A percentile compares a stretch with the other conserved stretches of the same genome.
These are phyloP conservation scores for Xylaria sp. DNA, from an alignment of 2,329 filamentous ascomycete genomes.

Conservation along the genomic window DNA sequence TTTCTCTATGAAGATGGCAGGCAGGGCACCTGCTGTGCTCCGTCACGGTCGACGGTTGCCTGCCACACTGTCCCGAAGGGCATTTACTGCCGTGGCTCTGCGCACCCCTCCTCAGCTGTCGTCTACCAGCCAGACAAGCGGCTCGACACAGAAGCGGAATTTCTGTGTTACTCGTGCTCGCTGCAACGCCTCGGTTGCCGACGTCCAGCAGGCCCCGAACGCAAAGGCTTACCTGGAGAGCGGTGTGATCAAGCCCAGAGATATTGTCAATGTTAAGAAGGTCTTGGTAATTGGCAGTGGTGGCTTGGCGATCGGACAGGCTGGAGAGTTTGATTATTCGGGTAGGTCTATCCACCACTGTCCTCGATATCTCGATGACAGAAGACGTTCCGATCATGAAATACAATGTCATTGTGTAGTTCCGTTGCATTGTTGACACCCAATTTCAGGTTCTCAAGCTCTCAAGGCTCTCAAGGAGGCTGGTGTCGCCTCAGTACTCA, in stretches of 20 bases:
- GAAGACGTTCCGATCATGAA: conserved; percentile 18
- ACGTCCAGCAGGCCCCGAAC: conserved; percentile 76
- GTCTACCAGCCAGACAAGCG: conserved; percentile 51
- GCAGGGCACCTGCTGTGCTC: conserved; percentile 68
- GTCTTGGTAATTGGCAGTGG: conserved; percentile 96
- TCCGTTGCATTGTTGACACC: conserved; percentile 42
- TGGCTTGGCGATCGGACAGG: conserved; percentile 95
- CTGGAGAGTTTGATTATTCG: conserved; percentile 98
- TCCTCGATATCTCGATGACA: neutral
- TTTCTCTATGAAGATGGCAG: conserved; percentile 58
- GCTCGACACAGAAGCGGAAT: conserved; percentile 58
- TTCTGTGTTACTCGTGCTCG: conserved; percentile 60
- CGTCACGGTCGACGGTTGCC: conserved; percentile 65
- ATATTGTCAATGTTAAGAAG: conserved; percentile 92
- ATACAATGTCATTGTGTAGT: conserved; percentile 30
- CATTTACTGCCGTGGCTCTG: conserved; percentile 55
- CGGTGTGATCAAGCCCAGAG: conserved; percentile 81
- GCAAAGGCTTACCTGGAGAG: conserved; percentile 90
- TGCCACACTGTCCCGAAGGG: conserved; percentile 56
- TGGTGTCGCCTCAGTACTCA: conserved; percentile 87
- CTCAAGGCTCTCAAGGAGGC: conserved; percentile 97
- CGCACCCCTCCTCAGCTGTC: conserved; percentile 52
- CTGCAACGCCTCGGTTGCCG: conserved; percentile 51
- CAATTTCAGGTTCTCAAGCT: conserved; percentile 81
- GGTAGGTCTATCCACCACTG: conserved; percentile 67